Percentiles rank a stretch among this genome's conserved stretches.
phyloP scores from a whole-genome alignment of 169 alveolate species.

The Cryptosporidium canis region DNA sequence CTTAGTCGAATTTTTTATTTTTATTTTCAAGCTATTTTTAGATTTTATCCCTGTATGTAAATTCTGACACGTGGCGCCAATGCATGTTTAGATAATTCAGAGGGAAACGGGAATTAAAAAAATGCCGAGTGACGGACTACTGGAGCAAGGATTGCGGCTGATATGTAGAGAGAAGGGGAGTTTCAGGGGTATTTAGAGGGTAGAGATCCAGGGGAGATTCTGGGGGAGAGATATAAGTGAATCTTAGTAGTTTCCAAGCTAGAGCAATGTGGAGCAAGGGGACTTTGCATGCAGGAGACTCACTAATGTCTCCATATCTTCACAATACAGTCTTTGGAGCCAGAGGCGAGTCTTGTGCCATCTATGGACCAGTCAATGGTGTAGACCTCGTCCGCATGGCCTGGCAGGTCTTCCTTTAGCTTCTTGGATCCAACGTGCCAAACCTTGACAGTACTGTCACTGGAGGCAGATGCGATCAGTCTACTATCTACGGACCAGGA shows the following conservation, averaged over 20 bases:
- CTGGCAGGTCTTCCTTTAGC: conserved; percentile 95
- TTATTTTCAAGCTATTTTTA: background rate
- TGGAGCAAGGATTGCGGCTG: too few relatives aligned
- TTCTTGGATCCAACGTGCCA: conserved; percentile 93
- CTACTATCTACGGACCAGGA: conserved; percentile 97
- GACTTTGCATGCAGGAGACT: background rate
- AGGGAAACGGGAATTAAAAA: background rate
- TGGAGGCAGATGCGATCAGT: conserved; percentile 89
- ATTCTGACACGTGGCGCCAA: background rate
- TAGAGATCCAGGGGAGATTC: too few relatives aligned
- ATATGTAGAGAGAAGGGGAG: too few relatives aligned
- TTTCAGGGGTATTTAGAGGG: too few relatives aligned
- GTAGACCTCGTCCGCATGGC: conserved; percentile 98
- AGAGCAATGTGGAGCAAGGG: background rate
- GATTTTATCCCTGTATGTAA: conserved; percentile 8
- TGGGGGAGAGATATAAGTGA: too few relatives aligned
- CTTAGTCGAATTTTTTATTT: background rate
- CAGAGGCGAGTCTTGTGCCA: conserved; percentile 95
- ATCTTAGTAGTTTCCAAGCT: background rate
- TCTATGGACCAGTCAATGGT: conserved; percentile 98
- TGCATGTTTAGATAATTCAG: background rate
- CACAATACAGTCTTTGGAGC: conserved; percentile 90
- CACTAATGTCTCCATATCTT: conserved; percentile 91
- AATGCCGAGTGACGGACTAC: too few relatives aligned
- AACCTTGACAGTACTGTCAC: conserved; percentile 83